phyloP scores from a whole-genome alignment of 139 green algal genomes.

The Closterium sp. region DNA sequence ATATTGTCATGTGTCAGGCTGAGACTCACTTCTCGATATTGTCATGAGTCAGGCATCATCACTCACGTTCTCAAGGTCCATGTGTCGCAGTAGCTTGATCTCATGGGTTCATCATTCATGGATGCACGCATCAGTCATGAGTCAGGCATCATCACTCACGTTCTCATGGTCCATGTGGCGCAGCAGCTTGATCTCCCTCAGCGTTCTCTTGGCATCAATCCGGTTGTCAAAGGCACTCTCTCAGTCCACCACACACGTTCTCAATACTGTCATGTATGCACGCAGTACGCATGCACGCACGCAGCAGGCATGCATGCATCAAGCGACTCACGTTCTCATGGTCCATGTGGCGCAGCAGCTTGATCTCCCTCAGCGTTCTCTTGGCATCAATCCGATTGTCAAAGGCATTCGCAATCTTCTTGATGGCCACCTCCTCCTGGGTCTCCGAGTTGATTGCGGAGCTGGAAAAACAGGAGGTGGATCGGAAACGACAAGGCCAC shows the following conservation, averaged over 20 bases:
- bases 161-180: conserved; percentile 61
- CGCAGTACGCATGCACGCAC: too few species aligned
- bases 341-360: conserved; percentile 62
- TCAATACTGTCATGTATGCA: too few species aligned
- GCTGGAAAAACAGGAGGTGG: conserved; percentile 6
- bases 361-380: conserved; percentile 65
- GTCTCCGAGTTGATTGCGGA: conserved; percentile 55
- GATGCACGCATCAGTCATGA: too few species aligned
- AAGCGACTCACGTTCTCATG: conserved; percentile 58
- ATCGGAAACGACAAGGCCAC: too few species aligned
- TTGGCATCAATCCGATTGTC: conserved; percentile 64
- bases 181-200: conserved; percentile 65
- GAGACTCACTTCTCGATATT: too few species aligned
- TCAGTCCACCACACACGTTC: too few species aligned
- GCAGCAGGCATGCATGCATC: background rate
- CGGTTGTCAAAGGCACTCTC: conserved; percentile 62
- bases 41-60: too few species aligned
- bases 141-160: background rate
- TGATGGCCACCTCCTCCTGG: conserved; percentile 63
- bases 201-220: conserved; percentile 59
- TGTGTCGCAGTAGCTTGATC: conserved; percentile 61
- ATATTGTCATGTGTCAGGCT: too few species aligned
- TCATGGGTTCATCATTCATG: too few species aligned
- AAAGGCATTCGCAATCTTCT: conserved; percentile 67
- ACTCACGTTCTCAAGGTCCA: conserved; percentile 58